These are phyloP conservation scores for Danielia oregonensis DNA, from an alignment of 805 yeast genomes.

Conservation along the genomic window DNA sequence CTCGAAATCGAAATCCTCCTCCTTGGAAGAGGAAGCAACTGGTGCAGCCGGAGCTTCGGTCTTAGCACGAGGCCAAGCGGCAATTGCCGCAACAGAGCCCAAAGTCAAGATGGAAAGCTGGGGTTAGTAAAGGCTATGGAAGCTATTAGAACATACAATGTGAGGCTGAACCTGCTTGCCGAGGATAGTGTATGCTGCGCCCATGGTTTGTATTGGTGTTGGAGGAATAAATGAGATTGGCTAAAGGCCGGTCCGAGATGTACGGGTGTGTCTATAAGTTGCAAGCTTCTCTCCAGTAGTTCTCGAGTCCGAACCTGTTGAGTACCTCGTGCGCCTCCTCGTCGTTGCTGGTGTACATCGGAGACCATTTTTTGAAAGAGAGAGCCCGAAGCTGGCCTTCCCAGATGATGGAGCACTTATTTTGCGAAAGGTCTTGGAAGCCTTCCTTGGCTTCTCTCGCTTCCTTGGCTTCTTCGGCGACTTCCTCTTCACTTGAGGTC, in stretches of 20 bases:
- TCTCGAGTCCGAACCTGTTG: constrained; percentile 49
- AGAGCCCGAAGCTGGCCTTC: constrained; percentile 57
- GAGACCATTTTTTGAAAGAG: constrained; percentile 67
- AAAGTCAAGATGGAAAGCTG: constrained; percentile 42
- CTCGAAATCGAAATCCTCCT: constrained; percentile 43
- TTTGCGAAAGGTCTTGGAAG: constrained; percentile 33
- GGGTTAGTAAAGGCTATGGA: constrained; percentile 15
- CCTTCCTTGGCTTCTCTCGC: constrained; percentile 14
- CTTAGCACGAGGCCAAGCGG: constrained; percentile 34
- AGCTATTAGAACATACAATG: constrained; percentile 40
- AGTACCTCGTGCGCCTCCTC: constrained; percentile 50
- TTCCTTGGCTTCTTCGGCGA: constrained; percentile 19
- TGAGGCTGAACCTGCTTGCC: constrained; percentile 46
- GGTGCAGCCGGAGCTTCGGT: constrained; percentile 20
- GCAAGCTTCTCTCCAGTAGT: constrained; percentile 47
- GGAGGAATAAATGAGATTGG: constrained; percentile 1
- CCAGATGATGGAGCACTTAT: constrained; percentile 58
- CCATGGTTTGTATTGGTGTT: constrained; percentile 26
- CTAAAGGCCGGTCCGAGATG: constrained; percentile 3
- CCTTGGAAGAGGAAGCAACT: constrained; percentile 24
- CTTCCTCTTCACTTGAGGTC: constrained; percentile 11
- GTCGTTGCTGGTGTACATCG: constrained; percentile 49
- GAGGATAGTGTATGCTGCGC: constrained; percentile 39
- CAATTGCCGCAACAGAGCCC: constrained; percentile 35
- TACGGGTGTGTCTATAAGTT: constrained; percentile 5